Evolutionary conservation across 2,329 filamentous ascomycete species (phyloP).

Genomic region (Cryphonectria nitschkei): DNA sequence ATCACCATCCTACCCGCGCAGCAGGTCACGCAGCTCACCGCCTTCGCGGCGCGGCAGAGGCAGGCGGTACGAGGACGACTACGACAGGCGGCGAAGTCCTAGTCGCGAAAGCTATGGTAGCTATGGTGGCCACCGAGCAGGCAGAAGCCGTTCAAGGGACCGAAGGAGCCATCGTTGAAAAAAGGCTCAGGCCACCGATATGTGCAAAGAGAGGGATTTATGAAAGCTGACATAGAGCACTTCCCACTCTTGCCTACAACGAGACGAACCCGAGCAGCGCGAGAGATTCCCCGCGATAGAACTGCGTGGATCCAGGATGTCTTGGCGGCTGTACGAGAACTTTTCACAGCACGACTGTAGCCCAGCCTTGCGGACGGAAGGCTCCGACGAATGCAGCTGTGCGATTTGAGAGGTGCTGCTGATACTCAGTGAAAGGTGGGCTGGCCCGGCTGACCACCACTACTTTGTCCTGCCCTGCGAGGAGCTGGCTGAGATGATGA

Average conservation of each 20-base stretch:
- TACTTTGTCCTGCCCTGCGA: constrained; percentile 9
- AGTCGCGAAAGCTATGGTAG: constrained; percentile 53
- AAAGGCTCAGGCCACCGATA: not conserved
- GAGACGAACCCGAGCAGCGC: not conserved
- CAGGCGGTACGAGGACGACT: constrained; percentile 40
- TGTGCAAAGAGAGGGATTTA: not conserved
- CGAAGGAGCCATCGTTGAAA: constrained; percentile 41
- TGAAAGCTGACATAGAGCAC: not conserved
- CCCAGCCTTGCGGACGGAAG: not conserved
- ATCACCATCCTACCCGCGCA: constrained; percentile 43
- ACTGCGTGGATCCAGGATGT: not conserved
- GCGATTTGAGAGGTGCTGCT: not conserved
- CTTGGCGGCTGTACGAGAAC: not conserved
- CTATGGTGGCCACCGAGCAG: constrained; percentile 43
- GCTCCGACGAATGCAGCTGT: not conserved
- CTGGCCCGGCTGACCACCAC: constrained; percentile 25
- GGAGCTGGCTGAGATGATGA: constrained; percentile 19
- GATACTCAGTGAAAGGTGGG: constrained; percentile 13
- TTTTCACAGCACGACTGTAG: not conserved
- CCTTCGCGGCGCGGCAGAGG: constrained; percentile 40
- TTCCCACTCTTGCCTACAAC: not conserved
- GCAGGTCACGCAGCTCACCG: constrained; percentile 35
- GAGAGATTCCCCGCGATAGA: not conserved
- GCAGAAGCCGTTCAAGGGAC: constrained; percentile 45
- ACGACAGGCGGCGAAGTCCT: constrained; percentile 47